Evolutionary conservation across 2,329 filamentous ascomycete species (phyloP), one percentile per base, ranked within the genome.

Genomic region (Calonectria pteridis): DNA sequence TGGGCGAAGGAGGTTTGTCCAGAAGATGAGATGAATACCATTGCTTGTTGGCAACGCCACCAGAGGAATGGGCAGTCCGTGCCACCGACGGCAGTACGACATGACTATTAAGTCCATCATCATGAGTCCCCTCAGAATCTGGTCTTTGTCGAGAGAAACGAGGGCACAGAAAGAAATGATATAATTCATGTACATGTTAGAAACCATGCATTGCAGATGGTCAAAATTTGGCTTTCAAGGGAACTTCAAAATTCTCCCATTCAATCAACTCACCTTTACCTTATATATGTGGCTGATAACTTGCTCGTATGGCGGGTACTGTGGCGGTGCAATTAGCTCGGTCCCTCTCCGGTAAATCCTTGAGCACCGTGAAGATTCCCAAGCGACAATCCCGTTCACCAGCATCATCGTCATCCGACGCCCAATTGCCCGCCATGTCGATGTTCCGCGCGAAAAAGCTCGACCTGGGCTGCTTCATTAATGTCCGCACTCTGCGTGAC

Each of bases 401-500:
- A 76, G 73, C 73, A 72, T 75, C 74, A 79, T 74, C 67, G 53
- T 67, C 62, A 73, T 64, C 68, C 73, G 64, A 62, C 23, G 20
- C 28, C 72, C 62, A 77, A 67, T 69, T 71, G 75, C 77, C 84
- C 88, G 91, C 78, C 76, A 95, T 95, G 93, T 93, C 94, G 62
- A 94, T 96, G 88, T 98, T 98, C 86, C 90, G 95, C 80, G 90
- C 95, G 37, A 98, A 98, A 87, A 96, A 93, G 89, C 92, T 98
- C 79, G 95, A 98, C 80, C 87, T 98, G 79, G 93, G 94, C 84
- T 95, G 95, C 84, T 98, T 94, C 83, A 86, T 97, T 87, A 98
- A 98, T 83, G 91, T 93, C 84, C 93, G 93, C 78, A 91, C 94
- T 78, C 94, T 99, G 83, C 95, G 97, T 81, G 97, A 99, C 86